Evolutionary conservation across 805 yeast species (phyloP).

Genomic region (Spathaspora passalidarum): DNA sequence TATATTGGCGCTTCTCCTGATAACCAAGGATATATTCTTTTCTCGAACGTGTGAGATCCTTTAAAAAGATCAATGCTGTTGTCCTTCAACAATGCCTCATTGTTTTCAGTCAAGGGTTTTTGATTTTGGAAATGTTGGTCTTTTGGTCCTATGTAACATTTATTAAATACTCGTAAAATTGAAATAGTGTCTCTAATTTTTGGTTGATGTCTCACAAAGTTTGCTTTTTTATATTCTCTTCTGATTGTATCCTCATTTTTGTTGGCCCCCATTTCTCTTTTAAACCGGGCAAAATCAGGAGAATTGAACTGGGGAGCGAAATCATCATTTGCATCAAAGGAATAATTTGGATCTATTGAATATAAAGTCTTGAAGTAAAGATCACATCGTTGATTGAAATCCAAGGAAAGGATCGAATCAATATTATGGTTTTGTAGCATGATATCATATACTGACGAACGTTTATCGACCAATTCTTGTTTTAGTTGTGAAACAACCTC

Average conservation of each 20-base stretch:
- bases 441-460: no score
- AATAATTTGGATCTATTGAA: conserved; percentile 40
- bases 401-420: conserved; percentile 17
- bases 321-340: conserved; percentile 23
- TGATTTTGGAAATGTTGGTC: conserved; percentile 11
- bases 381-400: conserved; percentile 28
- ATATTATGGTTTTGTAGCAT: no score
- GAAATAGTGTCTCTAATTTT: neutral
- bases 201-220: neutral
- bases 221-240: neutral
- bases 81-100: no score
- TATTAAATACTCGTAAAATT: conserved; percentile 26
- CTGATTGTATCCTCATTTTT: neutral
- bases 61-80: no score
- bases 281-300: no score
- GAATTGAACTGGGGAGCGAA: conserved; percentile 4
- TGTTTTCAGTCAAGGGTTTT: no score
- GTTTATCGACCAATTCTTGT: no score
- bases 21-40: conserved; percentile 37
- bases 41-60: conserved; percentile 28
- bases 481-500: no score
- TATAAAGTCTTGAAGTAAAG: conserved; percentile 42
- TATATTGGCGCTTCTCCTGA: conserved; percentile 36
- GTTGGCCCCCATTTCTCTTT: no score
- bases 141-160: conserved; percentile 29